Percentiles rank a stretch among this genome's conserved stretches.
These are phyloP conservation scores for Thymus quinquecostatus DNA, from an alignment of 257 asterid species.

Conservation along the genomic window DNA sequence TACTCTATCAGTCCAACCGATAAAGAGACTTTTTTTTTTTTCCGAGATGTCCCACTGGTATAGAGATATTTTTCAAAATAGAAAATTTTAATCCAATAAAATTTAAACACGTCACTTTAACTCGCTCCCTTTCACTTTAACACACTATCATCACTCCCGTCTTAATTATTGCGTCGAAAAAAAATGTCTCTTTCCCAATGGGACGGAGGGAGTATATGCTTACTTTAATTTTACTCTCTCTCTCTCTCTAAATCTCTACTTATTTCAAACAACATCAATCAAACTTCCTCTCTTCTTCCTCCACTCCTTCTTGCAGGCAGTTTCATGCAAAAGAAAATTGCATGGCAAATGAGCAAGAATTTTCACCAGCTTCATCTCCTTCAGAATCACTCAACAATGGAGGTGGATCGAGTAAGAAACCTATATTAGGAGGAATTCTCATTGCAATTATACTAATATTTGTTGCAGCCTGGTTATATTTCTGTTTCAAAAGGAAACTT, in stretches of 20 bases:
- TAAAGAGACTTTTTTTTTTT: too few relatives aligned
- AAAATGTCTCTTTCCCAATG: too few relatives aligned
- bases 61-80: too few relatives aligned
- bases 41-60: too few relatives aligned
- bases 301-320: neutral
- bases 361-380: slow-evolving; percentile 40
- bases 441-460: slow-evolving; percentile 36
- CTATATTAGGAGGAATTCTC: slow-evolving; percentile 45
- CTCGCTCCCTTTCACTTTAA: too few relatives aligned
- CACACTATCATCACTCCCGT: too few relatives aligned
- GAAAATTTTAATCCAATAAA: too few relatives aligned
- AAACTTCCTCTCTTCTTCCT: neutral
- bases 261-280: neutral
- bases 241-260: neutral
- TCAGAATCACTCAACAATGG: slow-evolving; percentile 9
- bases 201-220: too few relatives aligned
- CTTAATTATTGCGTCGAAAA: too few relatives aligned
- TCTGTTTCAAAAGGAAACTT: slow-evolving; percentile 57
- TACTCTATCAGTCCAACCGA: too few relatives aligned
- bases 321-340: neutral
- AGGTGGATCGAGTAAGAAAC: slow-evolving; percentile 27
- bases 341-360: slow-evolving; percentile 17
- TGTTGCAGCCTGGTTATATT: slow-evolving; percentile 44
- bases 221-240: too few relatives aligned
- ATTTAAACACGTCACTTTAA: too few relatives aligned